Conservation (phyloP, 2,329 filamentous ascomycete genomes). For the Exophiala aquamarina region DNA sequence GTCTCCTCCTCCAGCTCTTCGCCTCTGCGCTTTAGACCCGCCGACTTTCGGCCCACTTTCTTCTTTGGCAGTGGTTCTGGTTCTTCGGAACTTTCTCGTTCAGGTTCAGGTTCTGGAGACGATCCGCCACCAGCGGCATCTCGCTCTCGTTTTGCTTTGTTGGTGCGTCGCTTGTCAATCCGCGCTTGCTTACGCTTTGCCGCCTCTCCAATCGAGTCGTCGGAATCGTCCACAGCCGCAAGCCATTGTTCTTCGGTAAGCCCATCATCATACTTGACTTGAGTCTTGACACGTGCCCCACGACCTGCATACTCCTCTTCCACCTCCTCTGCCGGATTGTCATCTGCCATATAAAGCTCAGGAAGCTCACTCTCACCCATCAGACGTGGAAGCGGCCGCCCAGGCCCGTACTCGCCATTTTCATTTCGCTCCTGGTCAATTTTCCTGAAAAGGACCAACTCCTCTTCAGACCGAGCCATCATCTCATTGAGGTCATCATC, state of each 20-base stretch:
- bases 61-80: slow-evolving; percentile 63
- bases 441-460: slow-evolving; percentile 74
- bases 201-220: slow-evolving; percentile 89
- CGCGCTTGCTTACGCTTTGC: slow-evolving; percentile 85
- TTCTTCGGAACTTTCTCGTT: slow-evolving; percentile 57
- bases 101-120: slow-evolving; percentile 75
- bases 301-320: slow-evolving; percentile 74
- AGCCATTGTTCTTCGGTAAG: slow-evolving; percentile 99
- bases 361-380: slow-evolving; percentile 86
- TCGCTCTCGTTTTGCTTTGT: slow-evolving; percentile 64
- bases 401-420: slow-evolving; percentile 70
- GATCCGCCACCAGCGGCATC: slow-evolving; percentile 55
- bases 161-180: slow-evolving; percentile 74
- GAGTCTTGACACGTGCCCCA: slow-evolving; percentile 90
- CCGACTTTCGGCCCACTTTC: slow-evolving; percentile 74
- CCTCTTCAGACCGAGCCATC: slow-evolving; percentile 81
- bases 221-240: slow-evolving; percentile 94
- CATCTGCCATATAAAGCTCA: slow-evolving; percentile 89
- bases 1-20: slow-evolving; percentile 72
- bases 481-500: slow-evolving; percentile 96
- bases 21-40: slow-evolving; percentile 82
- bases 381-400: slow-evolving; percentile 70
- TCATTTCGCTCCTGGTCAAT: slow-evolving; percentile 74
- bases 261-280: slow-evolving; percentile 94
- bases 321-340: slow-evolving; percentile 75